These are phyloP conservation scores for Colletotrichum endophyticum DNA, from an alignment of 2,329 filamentous ascomycete genomes.

Conservation along the genomic window DNA sequence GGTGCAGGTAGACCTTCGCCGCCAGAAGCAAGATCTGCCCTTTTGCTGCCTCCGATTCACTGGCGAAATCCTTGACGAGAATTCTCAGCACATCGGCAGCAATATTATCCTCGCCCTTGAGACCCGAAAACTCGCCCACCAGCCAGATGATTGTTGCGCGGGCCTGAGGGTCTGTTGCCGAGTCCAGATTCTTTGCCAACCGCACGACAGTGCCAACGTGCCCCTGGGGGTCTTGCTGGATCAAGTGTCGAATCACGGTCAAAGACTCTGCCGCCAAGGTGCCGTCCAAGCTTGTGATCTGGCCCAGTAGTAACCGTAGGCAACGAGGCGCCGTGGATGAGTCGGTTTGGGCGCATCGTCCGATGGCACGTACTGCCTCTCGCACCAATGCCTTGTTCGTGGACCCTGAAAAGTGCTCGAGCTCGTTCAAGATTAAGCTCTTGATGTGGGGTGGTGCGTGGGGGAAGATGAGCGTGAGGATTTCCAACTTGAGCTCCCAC, in stretches of 20 bases:
- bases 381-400: slow-evolving; percentile 77
- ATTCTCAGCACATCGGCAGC: slow-evolving; percentile 92
- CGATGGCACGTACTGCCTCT: slow-evolving; percentile 91
- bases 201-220: slow-evolving; percentile 88
- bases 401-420: slow-evolving; percentile 86
- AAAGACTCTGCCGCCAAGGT: slow-evolving; percentile 90
- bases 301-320: slow-evolving; percentile 79
- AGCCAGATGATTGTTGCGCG: slow-evolving; percentile 97
- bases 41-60: slow-evolving; percentile 85
- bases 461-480: slow-evolving; percentile 90
- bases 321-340: slow-evolving; percentile 76
- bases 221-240: slow-evolving; percentile 83
- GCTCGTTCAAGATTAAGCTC: slow-evolving; percentile 86
- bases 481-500: slow-evolving; percentile 90
- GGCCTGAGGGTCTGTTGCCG: slow-evolving; percentile 84
- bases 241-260: slow-evolving; percentile 93
- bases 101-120: slow-evolving; percentile 84
- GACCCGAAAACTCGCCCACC: slow-evolving; percentile 88
- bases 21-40: slow-evolving; percentile 90
- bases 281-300: slow-evolving; percentile 87
- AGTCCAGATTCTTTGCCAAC: slow-evolving; percentile 89
- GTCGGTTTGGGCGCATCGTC: slow-evolving; percentile 86
- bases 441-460: slow-evolving; percentile 78
- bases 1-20: slow-evolving; percentile 95
- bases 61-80: slow-evolving; percentile 81